A percentile compares a stretch with the other conserved stretches of the same genome.
Conservation (phyloP, 768 basidiomycete genomes). For the Leucocoprinus sp. region DNA sequence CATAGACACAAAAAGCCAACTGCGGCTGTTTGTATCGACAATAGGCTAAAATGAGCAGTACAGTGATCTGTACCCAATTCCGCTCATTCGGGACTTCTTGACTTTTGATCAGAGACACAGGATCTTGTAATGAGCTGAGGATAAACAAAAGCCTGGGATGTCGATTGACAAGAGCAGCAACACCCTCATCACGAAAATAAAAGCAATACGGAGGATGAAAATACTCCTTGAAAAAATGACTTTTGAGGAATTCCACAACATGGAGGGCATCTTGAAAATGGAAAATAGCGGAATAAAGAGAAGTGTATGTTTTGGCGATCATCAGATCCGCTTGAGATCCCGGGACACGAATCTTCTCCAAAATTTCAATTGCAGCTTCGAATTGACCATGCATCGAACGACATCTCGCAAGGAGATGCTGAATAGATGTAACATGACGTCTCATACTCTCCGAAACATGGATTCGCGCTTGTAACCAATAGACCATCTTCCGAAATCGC, state of each 20-base stretch:
- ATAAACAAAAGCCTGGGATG: slow-evolving; percentile 13
- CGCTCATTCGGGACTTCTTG: too few relatives aligned
- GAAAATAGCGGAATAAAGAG: slow-evolving; percentile 6
- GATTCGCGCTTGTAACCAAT: slow-evolving; percentile 12
- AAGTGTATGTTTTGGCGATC: background rate
- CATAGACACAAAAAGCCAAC: slow-evolving; percentile 4
- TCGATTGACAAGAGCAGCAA: slow-evolving; percentile 6
- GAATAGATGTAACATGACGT: background rate
- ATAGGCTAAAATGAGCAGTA: slow-evolving; percentile 7
- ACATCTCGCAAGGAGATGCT: background rate
- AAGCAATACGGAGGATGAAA: slow-evolving; percentile 9
- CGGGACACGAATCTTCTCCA: background rate
- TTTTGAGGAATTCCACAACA: slow-evolving; percentile 5
- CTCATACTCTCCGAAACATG: background rate
- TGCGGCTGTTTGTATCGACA: slow-evolving; percentile 7
- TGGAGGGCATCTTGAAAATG: slow-evolving; percentile 7
- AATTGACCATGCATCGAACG: background rate
- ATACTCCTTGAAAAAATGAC: slow-evolving; percentile 5
- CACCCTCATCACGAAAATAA: background rate
- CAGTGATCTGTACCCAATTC: too few relatives aligned
- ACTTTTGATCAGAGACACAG: background rate
- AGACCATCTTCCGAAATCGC: slow-evolving; percentile 27
- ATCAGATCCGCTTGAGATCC: background rate
- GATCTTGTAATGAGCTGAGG: slow-evolving; percentile 3
- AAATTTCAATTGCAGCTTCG: slow-evolving; percentile 2